These are phyloP conservation scores for Acanthamoeba culbertsoni DNA, from an alignment of 208 protist genomes.

Conservation along the genomic window DNA sequence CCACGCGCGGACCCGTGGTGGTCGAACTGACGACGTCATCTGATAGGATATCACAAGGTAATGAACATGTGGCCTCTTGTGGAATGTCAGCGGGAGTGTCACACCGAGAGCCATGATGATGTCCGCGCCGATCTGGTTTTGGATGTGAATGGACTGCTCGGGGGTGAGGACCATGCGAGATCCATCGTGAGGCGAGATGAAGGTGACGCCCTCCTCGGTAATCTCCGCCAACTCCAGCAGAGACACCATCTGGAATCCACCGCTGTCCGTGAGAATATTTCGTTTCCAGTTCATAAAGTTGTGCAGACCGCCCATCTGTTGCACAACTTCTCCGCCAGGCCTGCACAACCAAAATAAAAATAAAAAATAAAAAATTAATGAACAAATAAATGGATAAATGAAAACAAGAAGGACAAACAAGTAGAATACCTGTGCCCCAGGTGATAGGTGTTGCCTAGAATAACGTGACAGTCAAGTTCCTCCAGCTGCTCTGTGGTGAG, in stretches of 20 bases:
- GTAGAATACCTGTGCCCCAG: conserved; percentile 85
- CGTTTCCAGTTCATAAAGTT: conserved; percentile 95
- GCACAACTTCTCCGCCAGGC: conserved; percentile 70
- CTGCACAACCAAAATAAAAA: neutral
- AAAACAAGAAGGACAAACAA: neutral
- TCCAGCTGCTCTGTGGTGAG: conserved; percentile 90
- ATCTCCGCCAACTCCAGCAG: conserved; percentile 95
- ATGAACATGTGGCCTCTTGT: too few species aligned
- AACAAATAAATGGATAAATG: neutral
- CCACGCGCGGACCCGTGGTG: conserved; percentile 76
- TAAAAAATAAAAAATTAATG: neutral
- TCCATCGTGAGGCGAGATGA: conserved; percentile 97
- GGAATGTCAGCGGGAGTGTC: neutral
- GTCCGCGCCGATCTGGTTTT: conserved; percentile 98
- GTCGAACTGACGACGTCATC: conserved; percentile 61
- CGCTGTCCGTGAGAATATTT: conserved; percentile 97
- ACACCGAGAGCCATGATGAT: conserved; percentile 99
- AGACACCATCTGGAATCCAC: conserved; percentile 97
- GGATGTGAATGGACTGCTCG: conserved; percentile 97
- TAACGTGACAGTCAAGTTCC: conserved; percentile 93
- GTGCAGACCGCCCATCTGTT: conserved; percentile 96
- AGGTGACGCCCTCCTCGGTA: conserved; percentile 98
- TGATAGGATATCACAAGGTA: conserved; percentile 13
- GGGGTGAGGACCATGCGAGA: conserved; percentile 94
- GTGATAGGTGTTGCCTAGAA: conserved; percentile 99